Conservation (phyloP, 2,329 filamentous ascomycete species). For the Lasiodiplodia theobromae region DNA sequence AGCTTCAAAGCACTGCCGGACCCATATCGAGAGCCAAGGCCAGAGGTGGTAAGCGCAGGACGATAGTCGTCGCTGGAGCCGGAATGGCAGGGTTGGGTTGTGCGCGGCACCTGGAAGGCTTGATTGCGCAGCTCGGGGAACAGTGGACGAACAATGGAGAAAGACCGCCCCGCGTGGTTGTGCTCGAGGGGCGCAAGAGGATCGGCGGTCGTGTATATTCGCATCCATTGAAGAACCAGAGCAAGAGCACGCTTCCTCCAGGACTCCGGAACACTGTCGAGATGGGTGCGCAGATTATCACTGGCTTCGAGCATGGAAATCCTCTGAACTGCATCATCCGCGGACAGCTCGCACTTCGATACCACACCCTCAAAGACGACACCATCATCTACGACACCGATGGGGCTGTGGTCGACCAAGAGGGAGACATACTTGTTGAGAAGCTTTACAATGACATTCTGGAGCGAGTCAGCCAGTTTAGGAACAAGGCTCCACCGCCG, state of each 20-base stretch:
- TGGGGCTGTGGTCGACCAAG: conserved; percentile 77
- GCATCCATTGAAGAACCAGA: conserved; percentile 69
- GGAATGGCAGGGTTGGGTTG: conserved; percentile 94
- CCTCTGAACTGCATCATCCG: conserved; percentile 90
- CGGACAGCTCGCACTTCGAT: conserved; percentile 85
- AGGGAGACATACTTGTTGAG: conserved; percentile 79
- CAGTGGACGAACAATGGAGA: conserved; percentile 71
- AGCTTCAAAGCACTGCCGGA: conserved; percentile 62
- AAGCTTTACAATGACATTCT: conserved; percentile 94
- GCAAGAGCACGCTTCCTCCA: conserved; percentile 58
- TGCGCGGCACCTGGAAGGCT: conserved; percentile 86
- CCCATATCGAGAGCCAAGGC: conserved; percentile 46
- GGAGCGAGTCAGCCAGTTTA: conserved; percentile 88
- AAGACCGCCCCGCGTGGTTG: conserved; percentile 73
- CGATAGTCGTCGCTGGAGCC: conserved; percentile 85
- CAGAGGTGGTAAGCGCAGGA: conserved; percentile 66
- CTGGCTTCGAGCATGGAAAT: conserved; percentile 94
- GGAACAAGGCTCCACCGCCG: conserved; percentile 74
- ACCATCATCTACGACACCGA: conserved; percentile 90
- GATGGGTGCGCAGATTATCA: conserved; percentile 98
- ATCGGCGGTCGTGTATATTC: conserved; percentile 95
- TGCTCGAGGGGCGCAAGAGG: conserved; percentile 86
- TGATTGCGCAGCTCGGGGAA: conserved; percentile 81
- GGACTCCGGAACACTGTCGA: conserved; percentile 80
- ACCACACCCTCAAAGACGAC: conserved; percentile 78